phyloP scores from a whole-genome alignment of 176 grass and related monocot genomes.

The Bonia amplexicaulis region DNA sequence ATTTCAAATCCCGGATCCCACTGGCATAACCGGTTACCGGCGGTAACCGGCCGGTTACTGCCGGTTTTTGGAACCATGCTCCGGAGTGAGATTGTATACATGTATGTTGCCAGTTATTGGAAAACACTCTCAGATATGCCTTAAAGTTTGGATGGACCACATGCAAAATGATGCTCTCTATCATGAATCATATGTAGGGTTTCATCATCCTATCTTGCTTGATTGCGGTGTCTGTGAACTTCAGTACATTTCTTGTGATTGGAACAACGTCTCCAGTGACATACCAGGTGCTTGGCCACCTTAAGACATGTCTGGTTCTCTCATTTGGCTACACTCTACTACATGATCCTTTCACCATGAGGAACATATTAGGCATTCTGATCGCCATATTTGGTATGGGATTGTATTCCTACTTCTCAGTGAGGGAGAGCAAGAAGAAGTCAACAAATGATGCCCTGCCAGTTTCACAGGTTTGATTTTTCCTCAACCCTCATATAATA shows the following conservation, averaged over 20 bases:
- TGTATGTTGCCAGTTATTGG: neutral
- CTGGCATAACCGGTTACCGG: no score
- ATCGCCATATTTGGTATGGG: conserved; percentile 93
- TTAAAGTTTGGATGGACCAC: conserved; percentile 1
- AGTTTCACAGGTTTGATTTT: conserved; percentile 74
- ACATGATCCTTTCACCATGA: conserved; percentile 72
- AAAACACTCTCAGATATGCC: neutral
- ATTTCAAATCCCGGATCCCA: no score
- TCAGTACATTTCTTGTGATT: conserved; percentile 97
- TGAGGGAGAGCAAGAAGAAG: conserved; percentile 90
- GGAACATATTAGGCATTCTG: conserved; percentile 88
- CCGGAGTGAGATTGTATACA: neutral
- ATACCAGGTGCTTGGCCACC: conserved; percentile 97
- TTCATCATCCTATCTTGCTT: conserved; percentile 94
- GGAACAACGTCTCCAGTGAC: conserved; percentile 96
- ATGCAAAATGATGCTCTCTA: conserved; percentile 22
- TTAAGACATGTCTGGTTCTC: conserved; percentile 94
- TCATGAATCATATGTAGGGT: conserved; percentile 56
- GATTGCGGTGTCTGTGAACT: conserved; percentile 98
- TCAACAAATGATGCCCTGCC: conserved; percentile 68
- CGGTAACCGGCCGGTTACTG: no score
- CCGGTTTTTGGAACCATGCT: neutral
- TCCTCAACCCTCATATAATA: neutral
- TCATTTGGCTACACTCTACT: conserved; percentile 96
- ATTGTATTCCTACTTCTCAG: conserved; percentile 86